Evolutionary conservation across 805 yeast species (phyloP), one percentile per base, ranked within the genome.

Genomic region (Pichia sporocuriosa): DNA sequence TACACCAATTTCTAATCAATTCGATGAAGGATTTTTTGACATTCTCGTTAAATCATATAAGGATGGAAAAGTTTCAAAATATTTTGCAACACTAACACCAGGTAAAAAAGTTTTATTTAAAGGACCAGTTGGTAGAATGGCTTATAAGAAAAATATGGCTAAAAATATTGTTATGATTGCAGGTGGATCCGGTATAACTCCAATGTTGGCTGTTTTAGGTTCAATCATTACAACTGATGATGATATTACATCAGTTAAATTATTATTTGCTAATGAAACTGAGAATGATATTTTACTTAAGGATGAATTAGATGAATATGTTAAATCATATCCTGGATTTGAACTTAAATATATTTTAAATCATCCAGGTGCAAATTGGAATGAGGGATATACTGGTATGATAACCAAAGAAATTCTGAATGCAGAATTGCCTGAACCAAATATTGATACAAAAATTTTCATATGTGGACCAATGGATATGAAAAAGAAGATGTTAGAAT

Each of bases 111-210:
- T 83, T 16, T 73, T 74, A 47, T 83, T 84, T 55, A 75, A 78
- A 59, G 95, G 95, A 2, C 88, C 93, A 15, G 83, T 83, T 37
- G 93, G 94, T 13, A 72, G 80, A 57, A 76, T 84, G 61, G 60
- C 75, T 26, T 81, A 81, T 57, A 44, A 55, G 31, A 51, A 70
- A 21, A 81, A 81, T 56, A 72, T 76, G 66, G 81, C 78, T 31
- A 72, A 72, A 46, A 75, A 78, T 45, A 68, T 84, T 43, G 78
- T 79, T 16, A 70, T 84, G 65, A 69, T 84, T 51, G 90, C 89
- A 7, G 95, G 93, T 51, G 95, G 95, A 16, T 77, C 90, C 0
- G 95, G 97, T 39, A 81, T 89, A 48, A 86, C 96, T 8, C 96
- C 97, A 29, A 79, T 86, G 64, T 71, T 84, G 55, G 95, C 88